Conservation (phyloP, 345 rosid genomes). For the Dipteronia sinensis region DNA sequence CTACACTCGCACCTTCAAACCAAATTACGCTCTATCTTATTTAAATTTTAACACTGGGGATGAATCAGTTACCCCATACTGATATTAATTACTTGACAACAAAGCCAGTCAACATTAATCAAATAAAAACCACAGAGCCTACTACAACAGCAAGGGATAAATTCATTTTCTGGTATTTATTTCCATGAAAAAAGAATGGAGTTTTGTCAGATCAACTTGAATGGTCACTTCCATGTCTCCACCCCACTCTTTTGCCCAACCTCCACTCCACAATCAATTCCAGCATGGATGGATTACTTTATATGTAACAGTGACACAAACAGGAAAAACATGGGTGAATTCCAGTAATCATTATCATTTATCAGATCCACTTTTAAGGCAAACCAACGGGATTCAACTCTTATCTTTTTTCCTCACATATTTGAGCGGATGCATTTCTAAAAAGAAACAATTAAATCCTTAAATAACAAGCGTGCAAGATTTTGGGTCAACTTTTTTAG, state of each 20-base stretch:
- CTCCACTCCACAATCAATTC: slow-evolving; percentile 8
- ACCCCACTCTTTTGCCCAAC: not conserved
- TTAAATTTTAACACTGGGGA: not conserved
- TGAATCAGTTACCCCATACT: not conserved
- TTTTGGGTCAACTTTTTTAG: slow-evolving; percentile 3
- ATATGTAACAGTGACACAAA: not conserved
- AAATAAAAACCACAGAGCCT: not conserved
- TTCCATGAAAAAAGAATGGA: not conserved
- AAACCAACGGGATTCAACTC: not conserved
- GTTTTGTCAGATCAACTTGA: not conserved
- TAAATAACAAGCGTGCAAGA: not conserved
- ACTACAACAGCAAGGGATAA: not conserved
- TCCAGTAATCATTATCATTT: not conserved
- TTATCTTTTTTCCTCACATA: not conserved
- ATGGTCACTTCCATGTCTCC: not conserved
- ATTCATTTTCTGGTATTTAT: not conserved
- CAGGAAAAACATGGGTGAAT: not conserved
- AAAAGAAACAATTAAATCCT: not conserved
- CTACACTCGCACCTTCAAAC: slow-evolving; percentile 1
- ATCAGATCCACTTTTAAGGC: slow-evolving; percentile 1
- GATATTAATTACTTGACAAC: not conserved
- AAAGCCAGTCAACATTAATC: not conserved
- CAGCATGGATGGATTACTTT: not conserved
- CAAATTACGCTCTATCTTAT: not conserved
- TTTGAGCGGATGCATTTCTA: not conserved